These are phyloP conservation scores for Chaetomiaceae sp. DNA, from an alignment of 2,329 filamentous ascomycete genomes.

Conservation along the genomic window DNA sequence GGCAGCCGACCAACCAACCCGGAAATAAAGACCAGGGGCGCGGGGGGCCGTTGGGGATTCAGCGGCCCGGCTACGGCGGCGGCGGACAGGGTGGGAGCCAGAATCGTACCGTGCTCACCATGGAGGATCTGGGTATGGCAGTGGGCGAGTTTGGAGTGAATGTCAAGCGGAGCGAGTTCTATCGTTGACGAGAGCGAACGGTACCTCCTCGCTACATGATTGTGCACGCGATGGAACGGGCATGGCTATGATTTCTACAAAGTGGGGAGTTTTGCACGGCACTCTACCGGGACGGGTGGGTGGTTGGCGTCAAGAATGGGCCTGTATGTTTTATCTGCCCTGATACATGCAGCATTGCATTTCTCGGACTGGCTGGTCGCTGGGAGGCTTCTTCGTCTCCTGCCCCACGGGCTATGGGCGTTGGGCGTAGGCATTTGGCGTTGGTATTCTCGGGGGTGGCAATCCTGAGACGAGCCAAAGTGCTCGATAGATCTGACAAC, in stretches of 20 bases:
- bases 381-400: background rate
- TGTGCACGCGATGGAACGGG: no score
- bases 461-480: background rate
- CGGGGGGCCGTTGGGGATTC: conserved; percentile 62
- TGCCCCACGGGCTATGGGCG: background rate
- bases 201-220: background rate
- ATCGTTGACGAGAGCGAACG: conserved; percentile 56
- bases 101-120: conserved; percentile 90
- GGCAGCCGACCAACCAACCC: conserved; percentile 53
- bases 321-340: no score
- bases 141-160: conserved; percentile 97
- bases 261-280: no score
- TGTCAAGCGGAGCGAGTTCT: conserved; percentile 96
- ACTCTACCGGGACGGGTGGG: background rate
- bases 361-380: background rate
- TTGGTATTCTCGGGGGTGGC: background rate
- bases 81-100: conserved; percentile 84
- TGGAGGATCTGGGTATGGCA: conserved; percentile 98
- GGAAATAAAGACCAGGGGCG: conserved; percentile 54
- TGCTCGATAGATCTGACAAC: background rate
- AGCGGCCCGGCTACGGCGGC: conserved; percentile 76
- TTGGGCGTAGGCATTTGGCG: background rate
- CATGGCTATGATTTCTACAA: no score
- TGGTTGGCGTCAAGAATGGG: background rate
- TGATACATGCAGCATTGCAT: background rate